These are phyloP conservation scores for Phylloporus sp. DNA, from an alignment of 1,284 basidiomycete species.

Conservation along the genomic window DNA sequence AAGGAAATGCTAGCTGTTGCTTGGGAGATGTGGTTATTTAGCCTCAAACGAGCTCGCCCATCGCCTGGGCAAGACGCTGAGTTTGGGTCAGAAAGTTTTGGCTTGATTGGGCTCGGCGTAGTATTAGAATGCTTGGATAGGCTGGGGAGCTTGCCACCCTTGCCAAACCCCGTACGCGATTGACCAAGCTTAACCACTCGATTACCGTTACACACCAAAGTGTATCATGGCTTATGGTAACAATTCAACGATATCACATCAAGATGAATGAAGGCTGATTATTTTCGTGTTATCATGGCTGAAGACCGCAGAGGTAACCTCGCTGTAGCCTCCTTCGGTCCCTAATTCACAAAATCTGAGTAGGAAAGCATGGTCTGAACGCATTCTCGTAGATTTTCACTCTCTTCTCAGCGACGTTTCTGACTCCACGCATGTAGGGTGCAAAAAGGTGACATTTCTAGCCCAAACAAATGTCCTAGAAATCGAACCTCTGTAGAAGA, in stretches of 20 bases:
- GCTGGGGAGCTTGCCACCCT: slow-evolving; percentile 42
- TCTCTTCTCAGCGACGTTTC: not conserved
- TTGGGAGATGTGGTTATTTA: slow-evolving; percentile 72
- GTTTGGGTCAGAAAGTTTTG: slow-evolving; percentile 76
- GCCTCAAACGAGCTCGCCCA: slow-evolving; percentile 43
- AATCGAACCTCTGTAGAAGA: slow-evolving; percentile 12
- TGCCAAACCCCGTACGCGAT: slow-evolving; percentile 15
- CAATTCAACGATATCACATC: not conserved
- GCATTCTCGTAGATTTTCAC: slow-evolving; percentile 25
- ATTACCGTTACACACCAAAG: not conserved
- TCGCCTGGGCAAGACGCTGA: slow-evolving; percentile 1
- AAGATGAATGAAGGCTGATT: slow-evolving; percentile 15
- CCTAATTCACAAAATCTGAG: not conserved
- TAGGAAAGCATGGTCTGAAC: slow-evolving; percentile 23
- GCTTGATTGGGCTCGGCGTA: slow-evolving; percentile 65
- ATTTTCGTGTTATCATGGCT: not conserved
- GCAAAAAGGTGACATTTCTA: slow-evolving; percentile 23
- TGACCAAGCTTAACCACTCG: slow-evolving; percentile 4
- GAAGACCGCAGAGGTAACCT: slow-evolving; percentile 30
- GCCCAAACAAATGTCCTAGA: not conserved
- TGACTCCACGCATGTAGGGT: slow-evolving; percentile 19
- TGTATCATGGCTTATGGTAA: slow-evolving; percentile 33
- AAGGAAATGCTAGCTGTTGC: slow-evolving; percentile 56
- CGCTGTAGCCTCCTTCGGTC: not conserved
- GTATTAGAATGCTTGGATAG: slow-evolving; percentile 67